Conservation (phyloP, 1,139 yeast genomes). For the Suhomyces anneliseae region DNA sequence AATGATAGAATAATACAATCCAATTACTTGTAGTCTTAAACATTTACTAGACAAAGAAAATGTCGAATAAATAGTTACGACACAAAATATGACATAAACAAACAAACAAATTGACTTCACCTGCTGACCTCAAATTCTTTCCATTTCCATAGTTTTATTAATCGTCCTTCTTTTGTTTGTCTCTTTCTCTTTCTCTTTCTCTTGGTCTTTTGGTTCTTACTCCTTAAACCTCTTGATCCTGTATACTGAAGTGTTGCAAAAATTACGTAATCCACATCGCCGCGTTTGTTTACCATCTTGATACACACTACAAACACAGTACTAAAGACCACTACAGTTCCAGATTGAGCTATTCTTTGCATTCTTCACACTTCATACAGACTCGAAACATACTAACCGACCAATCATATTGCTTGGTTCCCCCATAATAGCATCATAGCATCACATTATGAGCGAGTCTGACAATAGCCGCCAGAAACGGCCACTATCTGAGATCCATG, state of each 20-base stretch:
- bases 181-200: too few relatives aligned
- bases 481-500: constrained; percentile 9
- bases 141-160: too few relatives aligned
- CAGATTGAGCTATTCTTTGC: neutral
- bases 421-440: neutral
- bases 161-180: too few relatives aligned
- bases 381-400: too few relatives aligned
- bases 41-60: too few relatives aligned
- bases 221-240: too few relatives aligned
- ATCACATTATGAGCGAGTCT: constrained; percentile 1
- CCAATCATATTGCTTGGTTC: too few relatives aligned
- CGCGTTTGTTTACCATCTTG: constrained; percentile 3
- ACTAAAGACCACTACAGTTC: neutral
- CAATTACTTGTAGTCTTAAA: neutral
- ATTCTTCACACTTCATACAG: neutral
- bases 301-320: constrained; percentile 2
- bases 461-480: constrained; percentile 6
- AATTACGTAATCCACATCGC: constrained; percentile 1
- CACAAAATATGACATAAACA: too few relatives aligned
- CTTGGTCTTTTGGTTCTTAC: too few relatives aligned
- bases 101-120: too few relatives aligned
- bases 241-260: neutral
- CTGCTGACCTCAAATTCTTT: too few relatives aligned
- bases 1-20: neutral
- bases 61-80: too few relatives aligned